phyloP scores from a whole-genome alignment of 768 basidiomycete genomes.

The Hericium rajendrae region DNA sequence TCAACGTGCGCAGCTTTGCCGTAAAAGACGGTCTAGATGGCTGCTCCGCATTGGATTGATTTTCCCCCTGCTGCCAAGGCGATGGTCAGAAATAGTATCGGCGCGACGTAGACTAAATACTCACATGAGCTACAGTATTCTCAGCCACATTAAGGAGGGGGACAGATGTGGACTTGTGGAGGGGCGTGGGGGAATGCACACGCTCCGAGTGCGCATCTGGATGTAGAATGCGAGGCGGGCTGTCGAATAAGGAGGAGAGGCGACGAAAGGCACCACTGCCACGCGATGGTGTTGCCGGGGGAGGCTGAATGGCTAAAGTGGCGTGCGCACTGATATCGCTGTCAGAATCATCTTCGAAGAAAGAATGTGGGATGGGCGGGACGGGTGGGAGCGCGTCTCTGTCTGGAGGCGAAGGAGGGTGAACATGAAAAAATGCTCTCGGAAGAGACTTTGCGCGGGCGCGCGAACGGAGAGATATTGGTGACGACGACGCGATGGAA shows the following conservation, averaged over 20 bases:
- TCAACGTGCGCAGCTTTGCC: background rate
- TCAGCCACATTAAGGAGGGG: background rate
- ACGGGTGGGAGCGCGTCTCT: background rate
- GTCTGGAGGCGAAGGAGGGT: background rate
- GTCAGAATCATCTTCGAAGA: background rate
- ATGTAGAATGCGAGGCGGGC: background rate
- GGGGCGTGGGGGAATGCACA: background rate
- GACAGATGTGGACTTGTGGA: background rate
- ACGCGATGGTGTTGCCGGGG: background rate
- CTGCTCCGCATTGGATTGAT: background rate
- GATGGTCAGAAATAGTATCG: background rate
- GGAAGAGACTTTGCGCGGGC: slow-evolving; percentile 2
- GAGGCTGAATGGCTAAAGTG: background rate
- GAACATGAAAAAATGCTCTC: background rate
- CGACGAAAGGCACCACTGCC: background rate
- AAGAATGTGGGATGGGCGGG: background rate
- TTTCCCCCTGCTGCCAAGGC: background rate
- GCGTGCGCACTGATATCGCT: background rate
- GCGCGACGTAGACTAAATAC: background rate
- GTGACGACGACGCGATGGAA: background rate
- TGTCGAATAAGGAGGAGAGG: background rate
- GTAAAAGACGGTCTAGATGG: background rate
- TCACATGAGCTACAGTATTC: background rate
- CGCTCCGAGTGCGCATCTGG: background rate
- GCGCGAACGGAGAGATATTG: background rate